Evolutionary conservation across 192 early-diverging fungal species (phyloP).

Genomic region (Borealophlyctis nickersoniae): DNA sequence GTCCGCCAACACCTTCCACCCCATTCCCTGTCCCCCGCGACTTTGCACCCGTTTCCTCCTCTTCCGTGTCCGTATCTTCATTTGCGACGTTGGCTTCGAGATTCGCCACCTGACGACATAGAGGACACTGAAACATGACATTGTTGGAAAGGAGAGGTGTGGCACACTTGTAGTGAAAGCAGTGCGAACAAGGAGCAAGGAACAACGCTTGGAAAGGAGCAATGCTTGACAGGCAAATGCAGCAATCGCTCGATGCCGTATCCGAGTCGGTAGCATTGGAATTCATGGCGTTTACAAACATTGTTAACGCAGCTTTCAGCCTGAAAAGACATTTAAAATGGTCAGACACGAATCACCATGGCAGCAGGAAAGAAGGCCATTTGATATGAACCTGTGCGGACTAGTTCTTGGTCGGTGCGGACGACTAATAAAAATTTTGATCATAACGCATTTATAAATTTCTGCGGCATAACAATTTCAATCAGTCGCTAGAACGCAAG

Average conservation of each 20-base stretch:
- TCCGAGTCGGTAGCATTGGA: too few species aligned
- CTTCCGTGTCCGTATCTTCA: too few species aligned
- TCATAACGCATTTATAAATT: conserved; percentile 79
- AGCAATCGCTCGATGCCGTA: conserved; percentile 49
- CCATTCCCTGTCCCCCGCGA: too few species aligned
- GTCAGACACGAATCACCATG: too few species aligned
- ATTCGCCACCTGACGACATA: conserved; percentile 63
- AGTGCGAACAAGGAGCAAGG: conserved; percentile 62
- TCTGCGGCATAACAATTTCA: conserved; percentile 19
- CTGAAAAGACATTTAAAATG: too few species aligned
- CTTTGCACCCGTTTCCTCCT: too few species aligned
- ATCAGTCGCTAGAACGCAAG: not conserved
- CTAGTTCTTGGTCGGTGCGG: conserved; percentile 21
- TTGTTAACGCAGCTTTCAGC: too few species aligned
- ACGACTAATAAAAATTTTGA: too few species aligned
- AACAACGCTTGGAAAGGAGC: conserved; percentile 60
- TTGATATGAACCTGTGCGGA: conserved; percentile 32
- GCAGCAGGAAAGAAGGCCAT: too few species aligned
- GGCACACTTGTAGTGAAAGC: conserved; percentile 64
- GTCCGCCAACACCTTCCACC: too few species aligned
- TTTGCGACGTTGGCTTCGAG: conserved; percentile 51
- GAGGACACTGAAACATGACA: conserved; percentile 61
- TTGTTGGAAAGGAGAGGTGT: conserved; percentile 40
- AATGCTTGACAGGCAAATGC: conserved; percentile 55
- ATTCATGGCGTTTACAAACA: too few species aligned